Evolutionary conservation across 805 yeast genomes (phyloP), one percentile per base, ranked within the genome.

Genomic region (Spathaspora passalidarum): DNA sequence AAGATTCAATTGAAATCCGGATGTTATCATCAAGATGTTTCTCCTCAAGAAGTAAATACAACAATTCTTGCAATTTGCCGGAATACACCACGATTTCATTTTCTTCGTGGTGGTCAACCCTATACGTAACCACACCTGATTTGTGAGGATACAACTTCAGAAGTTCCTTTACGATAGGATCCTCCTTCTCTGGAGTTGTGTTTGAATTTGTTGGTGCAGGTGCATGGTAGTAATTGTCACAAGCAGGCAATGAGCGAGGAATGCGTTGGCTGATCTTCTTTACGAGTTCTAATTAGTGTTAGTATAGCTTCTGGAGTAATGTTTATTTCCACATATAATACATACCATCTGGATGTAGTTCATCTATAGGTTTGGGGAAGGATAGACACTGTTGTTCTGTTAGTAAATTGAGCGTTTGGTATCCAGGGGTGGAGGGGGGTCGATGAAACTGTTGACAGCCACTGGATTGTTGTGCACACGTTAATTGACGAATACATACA

Each of bases 101-200:
- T 9, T 18, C 42, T 35, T 22, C 22, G 11, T 44, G 35, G 16
- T 22, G 13, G 9, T 40, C 40, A 4, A 36, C 13, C 14, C 26
- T 16, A 13, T 32, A 25, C 10, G 43, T 39, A 5, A 51, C 48
- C 2, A 49, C 26, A 0, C 45, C 46, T 13, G 52, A 46, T 17
- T 50, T 50, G 40, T 60, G 69, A 9, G 67, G 63, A 26, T 53
- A 55, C 21, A 69, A 50, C 42, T 65, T 69, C 57, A 59, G 52
- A 38, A 70, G 55, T 41, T 65, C 70, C 17, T 52, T 46, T 26
- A 61, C 45, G 9, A 67, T 65, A n/a, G 69, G 72, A 48, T 69
- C 74, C n/a, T 44, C 49, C 16, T 42, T 44, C 7, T 21, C 40
- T 2, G 37, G 34, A 5, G 43, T 18, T 9, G 43, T 44, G 38